These are phyloP conservation scores for Cadophora malorum DNA, from an alignment of 2,329 filamentous ascomycete species.

Conservation along the genomic window DNA sequence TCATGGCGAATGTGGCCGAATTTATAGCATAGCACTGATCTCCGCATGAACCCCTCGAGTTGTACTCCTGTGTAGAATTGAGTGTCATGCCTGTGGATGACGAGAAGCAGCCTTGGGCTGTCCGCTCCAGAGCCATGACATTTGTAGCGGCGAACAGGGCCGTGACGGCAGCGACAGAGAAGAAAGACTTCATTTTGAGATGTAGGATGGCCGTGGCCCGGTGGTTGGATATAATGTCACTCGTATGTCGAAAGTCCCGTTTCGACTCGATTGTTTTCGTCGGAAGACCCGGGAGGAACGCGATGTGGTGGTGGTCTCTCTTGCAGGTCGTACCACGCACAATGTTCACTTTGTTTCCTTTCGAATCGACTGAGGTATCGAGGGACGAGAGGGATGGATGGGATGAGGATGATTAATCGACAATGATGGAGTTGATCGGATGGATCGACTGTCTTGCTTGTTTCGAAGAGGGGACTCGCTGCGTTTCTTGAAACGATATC, in stretches of 20 bases:
- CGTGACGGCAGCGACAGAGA: slow-evolving; percentile 29
- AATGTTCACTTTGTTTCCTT: background rate
- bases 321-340: slow-evolving; percentile 20
- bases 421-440: slow-evolving; percentile 13
- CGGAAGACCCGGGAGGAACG: slow-evolving; percentile 13
- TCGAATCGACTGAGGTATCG: slow-evolving; percentile 4
- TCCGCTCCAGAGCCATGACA: slow-evolving; percentile 29
- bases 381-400: slow-evolving; percentile 9
- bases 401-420: slow-evolving; percentile 22
- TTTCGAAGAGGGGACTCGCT: slow-evolving; percentile 27
- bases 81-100: slow-evolving; percentile 38
- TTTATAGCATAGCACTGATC: slow-evolving; percentile 18
- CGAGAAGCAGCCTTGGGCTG: slow-evolving; percentile 40
- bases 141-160: slow-evolving; percentile 32
- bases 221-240: slow-evolving; percentile 25
- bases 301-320: slow-evolving; percentile 2
- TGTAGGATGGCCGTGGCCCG: slow-evolving; percentile 35
- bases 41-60: slow-evolving; percentile 41
- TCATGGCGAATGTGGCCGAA: slow-evolving; percentile 38
- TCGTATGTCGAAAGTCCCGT: slow-evolving; percentile 21
- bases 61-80: slow-evolving; percentile 39
- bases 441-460: slow-evolving; percentile 21
- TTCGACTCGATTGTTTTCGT: slow-evolving; percentile 17
- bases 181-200: slow-evolving; percentile 38
- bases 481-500: slow-evolving; percentile 31